Base-by-base conservation (phyloP, 768 basidiomycete species). In the Sporobolomyces phaffii region DNA sequence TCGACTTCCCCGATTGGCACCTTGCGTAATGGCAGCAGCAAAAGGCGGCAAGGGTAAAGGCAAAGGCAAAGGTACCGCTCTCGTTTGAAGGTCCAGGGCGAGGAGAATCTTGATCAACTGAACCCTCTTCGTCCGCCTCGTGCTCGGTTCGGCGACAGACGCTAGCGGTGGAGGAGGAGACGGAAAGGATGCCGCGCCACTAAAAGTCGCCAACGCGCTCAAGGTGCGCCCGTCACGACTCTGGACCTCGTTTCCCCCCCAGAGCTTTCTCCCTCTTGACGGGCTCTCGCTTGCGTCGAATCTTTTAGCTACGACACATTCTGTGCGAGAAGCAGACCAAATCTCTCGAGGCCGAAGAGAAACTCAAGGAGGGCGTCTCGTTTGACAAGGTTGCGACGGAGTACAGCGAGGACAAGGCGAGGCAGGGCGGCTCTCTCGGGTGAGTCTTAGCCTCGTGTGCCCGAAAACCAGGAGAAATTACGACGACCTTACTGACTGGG, bases 261-360 rank as follows among this genome's bases (percentile, higher is more conserved):
- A 9, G 9, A 24, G 4, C 28, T 15, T 31, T 2, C 43, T 45
- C 18, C 43, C 43, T 22, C 20, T 5, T 36, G 17, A 31, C 15
- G 29, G 6, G 10, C 50, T 34, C 8, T 18, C 34, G 20, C 50
- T 51, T 10, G 31, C 50, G 7, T 33, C 5, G 5, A 7, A 5
- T 5, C 17, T 24, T 34, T 34, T 48, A 61, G 64, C 53, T 62
- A 3, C 68, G 69, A 1, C 69, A 70, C 48, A 66, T 66, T 48
- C 69, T 70, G 3, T 63, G 61, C 51, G 69, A 70, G 38, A 70
- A 70, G 47, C 50, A 49, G 15, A 44, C 20, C 17, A 59, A 60
- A 14, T 29, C 26, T 2, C 26, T 49, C 29, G 49, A 70, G 36
- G 69, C 56, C 6, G 34, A 56, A 3, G 63, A 61, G 24, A 40